These are phyloP conservation scores for Umbelopsis sp. DNA, from an alignment of 192 early-diverging fungal genomes.

Conservation along the genomic window DNA sequence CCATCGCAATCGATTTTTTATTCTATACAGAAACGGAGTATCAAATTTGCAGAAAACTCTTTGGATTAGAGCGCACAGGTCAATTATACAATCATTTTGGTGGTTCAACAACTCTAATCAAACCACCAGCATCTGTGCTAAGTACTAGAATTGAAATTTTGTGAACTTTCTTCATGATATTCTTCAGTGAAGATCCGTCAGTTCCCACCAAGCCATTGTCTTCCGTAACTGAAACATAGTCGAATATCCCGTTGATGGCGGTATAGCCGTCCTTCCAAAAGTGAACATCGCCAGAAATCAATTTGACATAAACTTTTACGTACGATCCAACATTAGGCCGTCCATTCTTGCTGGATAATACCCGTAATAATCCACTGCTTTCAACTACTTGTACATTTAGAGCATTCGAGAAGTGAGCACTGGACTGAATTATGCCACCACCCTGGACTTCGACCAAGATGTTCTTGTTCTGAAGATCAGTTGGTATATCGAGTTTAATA, in stretches of 20 bases:
- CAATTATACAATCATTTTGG: background rate
- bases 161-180: constrained; percentile 2
- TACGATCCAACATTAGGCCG: constrained; percentile 45
- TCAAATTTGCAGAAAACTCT: background rate
- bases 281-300: constrained; percentile 26
- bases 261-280: constrained; percentile 62
- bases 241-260: constrained; percentile 49
- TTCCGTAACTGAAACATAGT: constrained; percentile 46
- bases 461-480: background rate
- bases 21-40: background rate
- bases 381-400: constrained; percentile 45
- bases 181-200: background rate
- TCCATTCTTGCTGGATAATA: constrained; percentile 28
- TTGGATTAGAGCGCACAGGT: background rate
- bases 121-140: background rate
- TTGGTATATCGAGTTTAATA: background rate
- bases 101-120: constrained; percentile 6
- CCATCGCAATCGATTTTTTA: background rate
- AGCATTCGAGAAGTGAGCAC: constrained; percentile 44
- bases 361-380: constrained; percentile 38
- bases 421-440: constrained; percentile 31
- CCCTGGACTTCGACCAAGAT: constrained; percentile 36
- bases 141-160: constrained; percentile 8
- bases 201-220: constrained; percentile 28
- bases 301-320: constrained; percentile 51